Conservation (phyloP, 129 eudicot species). For the Flaveria ramosissima region DNA sequence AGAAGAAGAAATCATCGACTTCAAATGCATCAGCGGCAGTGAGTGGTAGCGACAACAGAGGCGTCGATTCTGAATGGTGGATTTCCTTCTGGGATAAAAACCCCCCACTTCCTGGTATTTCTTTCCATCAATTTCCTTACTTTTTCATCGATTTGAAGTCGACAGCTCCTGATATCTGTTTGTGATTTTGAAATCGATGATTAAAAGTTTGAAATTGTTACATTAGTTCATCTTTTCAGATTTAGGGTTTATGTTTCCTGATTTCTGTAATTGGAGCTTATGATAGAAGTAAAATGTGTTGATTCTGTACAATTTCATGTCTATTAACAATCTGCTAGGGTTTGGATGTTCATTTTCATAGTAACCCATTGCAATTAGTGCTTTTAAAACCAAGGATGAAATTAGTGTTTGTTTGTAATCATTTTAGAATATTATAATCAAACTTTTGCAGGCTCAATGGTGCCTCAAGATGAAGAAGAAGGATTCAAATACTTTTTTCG, state of each 20-base stretch:
- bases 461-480: conserved; percentile 70
- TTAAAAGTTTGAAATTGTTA: too few species aligned
- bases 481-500: conserved; percentile 90
- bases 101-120: conserved; percentile 52
- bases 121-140: neutral
- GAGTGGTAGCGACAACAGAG: conserved; percentile 52
- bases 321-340: neutral
- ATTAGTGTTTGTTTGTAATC: neutral
- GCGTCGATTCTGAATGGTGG: conserved; percentile 93
- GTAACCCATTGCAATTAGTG: too few species aligned
- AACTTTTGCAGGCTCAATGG: conserved; percentile 45
- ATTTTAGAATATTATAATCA: neutral
- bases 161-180: neutral
- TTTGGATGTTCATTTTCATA: neutral
- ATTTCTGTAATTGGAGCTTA: neutral
- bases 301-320: neutral
- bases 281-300: conserved; percentile 2
- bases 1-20: conserved; percentile 27
- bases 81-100: conserved; percentile 77
- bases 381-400: neutral
- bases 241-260: conserved; percentile 9
- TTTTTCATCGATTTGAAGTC: neutral
- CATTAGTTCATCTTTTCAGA: neutral
- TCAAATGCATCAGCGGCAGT: conserved; percentile 34
- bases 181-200: conserved; percentile 7